These are phyloP conservation scores for Rhizopus microsporus DNA, from an alignment of 371 early-diverging fungal species.

Conservation along the genomic window DNA sequence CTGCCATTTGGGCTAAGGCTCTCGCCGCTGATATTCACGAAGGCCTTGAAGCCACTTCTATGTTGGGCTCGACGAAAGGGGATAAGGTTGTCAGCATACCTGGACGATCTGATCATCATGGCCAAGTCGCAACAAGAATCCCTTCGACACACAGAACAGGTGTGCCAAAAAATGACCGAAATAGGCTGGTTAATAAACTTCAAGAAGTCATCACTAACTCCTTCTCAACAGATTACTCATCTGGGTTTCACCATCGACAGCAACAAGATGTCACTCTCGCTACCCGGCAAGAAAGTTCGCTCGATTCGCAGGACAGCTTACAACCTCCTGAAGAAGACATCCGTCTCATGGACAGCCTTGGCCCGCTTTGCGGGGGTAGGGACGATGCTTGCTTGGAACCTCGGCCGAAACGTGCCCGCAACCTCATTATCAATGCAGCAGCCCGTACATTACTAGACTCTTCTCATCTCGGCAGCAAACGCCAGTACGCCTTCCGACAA, in stretches of 20 bases:
- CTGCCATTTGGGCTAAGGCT: constrained; percentile 36
- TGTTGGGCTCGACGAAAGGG: constrained; percentile 30
- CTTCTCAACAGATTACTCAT: constrained; percentile 29
- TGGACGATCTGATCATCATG: constrained; percentile 30
- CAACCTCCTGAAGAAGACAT: neutral
- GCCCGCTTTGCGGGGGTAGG: too few species aligned
- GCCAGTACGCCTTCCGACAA: too few species aligned
- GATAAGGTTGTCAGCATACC: constrained; percentile 17
- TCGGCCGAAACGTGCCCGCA: constrained; percentile 36
- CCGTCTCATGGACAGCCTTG: too few species aligned
- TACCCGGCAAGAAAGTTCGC: constrained; percentile 26
- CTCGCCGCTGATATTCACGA: constrained; percentile 37
- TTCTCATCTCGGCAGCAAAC: too few species aligned
- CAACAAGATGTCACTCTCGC: constrained; percentile 19
- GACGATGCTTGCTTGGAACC: too few species aligned
- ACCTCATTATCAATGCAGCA: constrained; percentile 61
- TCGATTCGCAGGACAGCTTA: constrained; percentile 15
- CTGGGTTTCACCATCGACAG: constrained; percentile 38
- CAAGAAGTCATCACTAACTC: constrained; percentile 17
- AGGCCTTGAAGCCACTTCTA: constrained; percentile 27
- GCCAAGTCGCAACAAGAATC: neutral
- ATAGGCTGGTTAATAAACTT: constrained; percentile 30
- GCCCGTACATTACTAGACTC: too few species aligned
- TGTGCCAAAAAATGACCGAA: constrained; percentile 20
- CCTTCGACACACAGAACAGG: constrained; percentile 10